A percentile compares a stretch with the other conserved stretches of the same genome.
These are phyloP conservation scores for Pseudogymnoascus sp. DNA, from an alignment of 2,329 filamentous ascomycete genomes.

Conservation along the genomic window DNA sequence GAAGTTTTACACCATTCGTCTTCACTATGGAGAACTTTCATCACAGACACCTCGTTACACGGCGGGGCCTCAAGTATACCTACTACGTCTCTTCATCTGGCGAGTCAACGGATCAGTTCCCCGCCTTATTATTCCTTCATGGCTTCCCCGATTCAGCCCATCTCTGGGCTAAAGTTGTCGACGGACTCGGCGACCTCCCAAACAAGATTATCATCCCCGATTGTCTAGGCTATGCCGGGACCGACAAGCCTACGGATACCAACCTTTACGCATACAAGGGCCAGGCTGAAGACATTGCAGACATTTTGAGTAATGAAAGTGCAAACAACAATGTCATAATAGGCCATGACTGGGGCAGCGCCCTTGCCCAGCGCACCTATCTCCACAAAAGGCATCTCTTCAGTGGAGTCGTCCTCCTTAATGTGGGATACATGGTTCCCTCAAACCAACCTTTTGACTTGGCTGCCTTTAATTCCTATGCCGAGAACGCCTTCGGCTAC, in stretches of 20 bases:
- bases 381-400: slow-evolving; percentile 34
- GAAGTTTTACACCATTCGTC: background rate
- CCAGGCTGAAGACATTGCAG: slow-evolving; percentile 31
- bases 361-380: slow-evolving; percentile 33
- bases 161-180: slow-evolving; percentile 29
- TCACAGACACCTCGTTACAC: background rate
- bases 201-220: slow-evolving; percentile 35
- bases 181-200: slow-evolving; percentile 12
- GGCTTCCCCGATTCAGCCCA: slow-evolving; percentile 37
- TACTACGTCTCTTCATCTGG: background rate
- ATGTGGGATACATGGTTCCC: slow-evolving; percentile 34
- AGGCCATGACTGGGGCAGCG: slow-evolving; percentile 43
- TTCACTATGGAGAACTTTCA: background rate
- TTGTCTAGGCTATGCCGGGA: slow-evolving; percentile 32
- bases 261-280: slow-evolving; percentile 29
- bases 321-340: slow-evolving; percentile 32
- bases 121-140: slow-evolving; percentile 38
- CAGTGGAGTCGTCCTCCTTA: slow-evolving; percentile 34
- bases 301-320: slow-evolving; percentile 34
- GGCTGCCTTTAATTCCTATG: slow-evolving; percentile 26
- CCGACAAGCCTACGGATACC: slow-evolving; percentile 22
- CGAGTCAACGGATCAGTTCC: background rate
- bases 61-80: background rate
- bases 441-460: slow-evolving; percentile 28
- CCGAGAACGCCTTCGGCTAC: slow-evolving; percentile 30